Conservation (phyloP, 2,329 filamentous ascomycete species). For the Fusarium sp. region DNA sequence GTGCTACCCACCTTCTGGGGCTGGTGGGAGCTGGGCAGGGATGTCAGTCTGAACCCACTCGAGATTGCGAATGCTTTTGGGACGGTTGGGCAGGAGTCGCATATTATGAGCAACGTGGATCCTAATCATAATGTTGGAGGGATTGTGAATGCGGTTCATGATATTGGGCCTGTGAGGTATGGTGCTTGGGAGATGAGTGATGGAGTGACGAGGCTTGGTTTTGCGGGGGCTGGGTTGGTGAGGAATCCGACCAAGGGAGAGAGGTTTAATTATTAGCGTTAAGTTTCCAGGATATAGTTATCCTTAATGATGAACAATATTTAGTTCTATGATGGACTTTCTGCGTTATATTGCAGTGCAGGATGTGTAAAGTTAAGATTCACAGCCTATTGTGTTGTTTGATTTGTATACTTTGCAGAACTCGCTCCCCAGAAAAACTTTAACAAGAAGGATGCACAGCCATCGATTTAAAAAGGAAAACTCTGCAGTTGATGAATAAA, state of each 20-base stretch:
- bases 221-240: conserved; percentile 28
- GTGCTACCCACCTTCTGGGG: conserved; percentile 41
- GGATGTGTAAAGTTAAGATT: too few species aligned
- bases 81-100: conserved; percentile 26
- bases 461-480: too few species aligned
- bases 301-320: neutral
- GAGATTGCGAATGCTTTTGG: conserved; percentile 43
- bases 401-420: too few species aligned
- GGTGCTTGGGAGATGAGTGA: conserved; percentile 40
- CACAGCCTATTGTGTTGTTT: too few species aligned
- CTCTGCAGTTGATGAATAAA: too few species aligned
- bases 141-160: conserved; percentile 26
- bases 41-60: conserved; percentile 39
- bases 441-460: too few species aligned
- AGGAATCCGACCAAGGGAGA: conserved; percentile 37
- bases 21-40: conserved; percentile 42
- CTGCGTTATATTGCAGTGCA: too few species aligned
- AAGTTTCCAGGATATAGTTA: fast-evolving
- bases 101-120: conserved; percentile 34
- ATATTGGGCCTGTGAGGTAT: conserved; percentile 33
- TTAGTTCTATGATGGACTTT: too few species aligned
- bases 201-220: conserved; percentile 35
- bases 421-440: too few species aligned
- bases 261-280: conserved; percentile 33
- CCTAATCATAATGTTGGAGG: conserved; percentile 35